Conservation (phyloP, 768 basidiomycete species). For the Myochromella boudieri region DNA sequence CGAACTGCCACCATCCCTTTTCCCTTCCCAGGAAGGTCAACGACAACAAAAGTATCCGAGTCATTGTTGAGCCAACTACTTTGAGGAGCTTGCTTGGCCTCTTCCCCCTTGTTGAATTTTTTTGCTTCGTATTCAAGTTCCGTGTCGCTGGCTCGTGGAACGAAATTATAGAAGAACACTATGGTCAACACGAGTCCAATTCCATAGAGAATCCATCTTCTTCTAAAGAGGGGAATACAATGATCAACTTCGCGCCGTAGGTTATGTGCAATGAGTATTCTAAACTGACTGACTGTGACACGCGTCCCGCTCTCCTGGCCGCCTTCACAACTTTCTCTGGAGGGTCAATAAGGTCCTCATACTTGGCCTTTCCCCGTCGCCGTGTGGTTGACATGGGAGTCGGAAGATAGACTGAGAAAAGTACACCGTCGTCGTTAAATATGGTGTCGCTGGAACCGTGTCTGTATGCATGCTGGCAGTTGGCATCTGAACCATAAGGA, state of each 20-base stretch:
- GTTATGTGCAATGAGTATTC: background rate
- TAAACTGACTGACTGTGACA: constrained; percentile 1
- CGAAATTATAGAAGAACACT: constrained; percentile 2
- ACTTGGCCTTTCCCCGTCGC: constrained; percentile 12
- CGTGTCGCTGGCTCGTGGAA: background rate
- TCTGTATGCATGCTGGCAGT: background rate
- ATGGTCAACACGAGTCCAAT: background rate
- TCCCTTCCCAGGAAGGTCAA: constrained; percentile 53
- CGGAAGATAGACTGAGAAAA: background rate
- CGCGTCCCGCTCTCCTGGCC: background rate
- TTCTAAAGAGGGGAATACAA: background rate
- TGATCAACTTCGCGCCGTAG: background rate
- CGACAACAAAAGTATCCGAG: constrained; percentile 33
- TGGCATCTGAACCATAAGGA: too few species aligned
- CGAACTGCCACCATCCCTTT: constrained; percentile 54
- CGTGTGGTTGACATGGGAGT: constrained; percentile 10
- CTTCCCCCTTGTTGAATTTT: background rate
- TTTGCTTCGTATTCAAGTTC: background rate
- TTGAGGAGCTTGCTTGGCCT: background rate
- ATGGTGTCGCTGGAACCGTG: background rate
- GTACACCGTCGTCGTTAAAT: background rate
- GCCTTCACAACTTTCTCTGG: constrained; percentile 7
- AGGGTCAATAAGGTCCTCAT: constrained; percentile 8
- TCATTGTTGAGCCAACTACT: background rate
- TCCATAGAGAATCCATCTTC: background rate